Evolutionary conservation across 2,329 filamentous ascomycete species (phyloP).

Genomic region (Helotiales sp.): DNA sequence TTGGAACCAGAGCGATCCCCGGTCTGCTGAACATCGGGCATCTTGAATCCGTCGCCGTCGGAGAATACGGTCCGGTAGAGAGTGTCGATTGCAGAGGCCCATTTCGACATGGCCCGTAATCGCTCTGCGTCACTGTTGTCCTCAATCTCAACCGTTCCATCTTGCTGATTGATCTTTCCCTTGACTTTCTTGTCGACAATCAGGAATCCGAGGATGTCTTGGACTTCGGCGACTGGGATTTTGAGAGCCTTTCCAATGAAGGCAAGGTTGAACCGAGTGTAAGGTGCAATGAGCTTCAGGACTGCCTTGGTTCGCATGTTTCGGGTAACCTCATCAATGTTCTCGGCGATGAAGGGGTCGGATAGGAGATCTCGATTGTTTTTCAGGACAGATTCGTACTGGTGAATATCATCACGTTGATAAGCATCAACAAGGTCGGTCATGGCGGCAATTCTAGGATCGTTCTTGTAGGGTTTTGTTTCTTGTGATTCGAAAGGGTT

Average conservation of each 20-base stretch:
- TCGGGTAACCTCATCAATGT: constrained; percentile 97
- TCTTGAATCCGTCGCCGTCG: constrained; percentile 73
- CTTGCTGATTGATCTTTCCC: constrained; percentile 88
- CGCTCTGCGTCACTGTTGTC: constrained; percentile 76
- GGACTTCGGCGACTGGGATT: constrained; percentile 83
- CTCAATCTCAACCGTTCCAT: constrained; percentile 81
- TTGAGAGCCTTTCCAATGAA: constrained; percentile 90
- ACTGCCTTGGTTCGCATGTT: constrained; percentile 98
- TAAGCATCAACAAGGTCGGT: constrained; percentile 96
- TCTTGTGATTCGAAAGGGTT: constrained; percentile 99
- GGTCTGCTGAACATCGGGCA: constrained; percentile 34
- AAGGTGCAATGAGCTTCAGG: constrained; percentile 90
- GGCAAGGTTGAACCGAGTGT: constrained; percentile 85
- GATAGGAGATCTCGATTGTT: constrained; percentile 87
- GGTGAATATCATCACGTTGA: constrained; percentile 90
- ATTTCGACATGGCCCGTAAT: constrained; percentile 72
- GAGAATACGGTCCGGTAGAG: constrained; percentile 76
- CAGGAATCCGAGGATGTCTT: constrained; percentile 93
- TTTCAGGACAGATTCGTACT: constrained; percentile 86
- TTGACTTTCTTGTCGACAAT: constrained; percentile 89
- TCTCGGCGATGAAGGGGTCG: constrained; percentile 96
- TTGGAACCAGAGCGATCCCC: constrained; percentile 24
- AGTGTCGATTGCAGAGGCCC: constrained; percentile 70
- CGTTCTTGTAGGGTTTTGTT: constrained; percentile 96
- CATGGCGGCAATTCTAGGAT: constrained; percentile 95